Evolutionary conservation across 129 eudicot species (phyloP).

Genomic region (Helichrysum umbraculigerum): DNA sequence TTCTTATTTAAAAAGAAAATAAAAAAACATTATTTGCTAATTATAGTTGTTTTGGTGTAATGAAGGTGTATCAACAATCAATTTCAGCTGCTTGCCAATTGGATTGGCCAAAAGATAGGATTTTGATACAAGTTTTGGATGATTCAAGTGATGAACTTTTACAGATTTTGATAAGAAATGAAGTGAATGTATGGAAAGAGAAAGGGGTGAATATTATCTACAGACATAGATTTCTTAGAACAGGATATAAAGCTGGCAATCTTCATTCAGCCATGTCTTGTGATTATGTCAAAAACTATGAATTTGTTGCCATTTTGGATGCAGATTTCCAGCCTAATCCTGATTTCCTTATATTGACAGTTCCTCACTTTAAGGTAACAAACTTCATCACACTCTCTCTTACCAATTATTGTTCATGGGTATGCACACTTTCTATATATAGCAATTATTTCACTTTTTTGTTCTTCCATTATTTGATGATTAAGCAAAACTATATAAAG

Average conservation of each 20-base stretch:
- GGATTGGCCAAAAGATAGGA: conserved; percentile 88
- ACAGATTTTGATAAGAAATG: conserved; percentile 67
- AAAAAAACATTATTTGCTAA: not conserved
- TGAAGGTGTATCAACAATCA: conserved; percentile 77
- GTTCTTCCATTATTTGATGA: conserved; percentile 20
- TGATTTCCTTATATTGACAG: conserved; percentile 70
- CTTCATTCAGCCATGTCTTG: conserved; percentile 90
- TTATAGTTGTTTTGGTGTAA: conserved; percentile 24
- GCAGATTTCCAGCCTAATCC: conserved; percentile 90
- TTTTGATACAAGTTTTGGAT: conserved; percentile 72
- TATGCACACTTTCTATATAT: conserved; percentile 23
- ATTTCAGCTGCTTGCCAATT: conserved; percentile 76
- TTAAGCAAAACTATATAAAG: conserved; percentile 24
- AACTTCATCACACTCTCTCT: conserved; percentile 16
- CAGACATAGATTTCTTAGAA: conserved; percentile 73
- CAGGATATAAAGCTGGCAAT: conserved; percentile 94
- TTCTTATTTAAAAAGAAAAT: too few relatives aligned
- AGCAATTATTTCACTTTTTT: conserved; percentile 24
- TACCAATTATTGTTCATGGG: conserved; percentile 33
- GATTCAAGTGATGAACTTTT: conserved; percentile 78
- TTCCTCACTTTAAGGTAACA: conserved; percentile 87
- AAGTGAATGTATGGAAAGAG: conserved; percentile 61
- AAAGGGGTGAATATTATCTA: conserved; percentile 78
- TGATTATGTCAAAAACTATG: conserved; percentile 87
- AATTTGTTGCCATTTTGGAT: conserved; percentile 86